Evolutionary conservation across 768 basidiomycete species (phyloP), one percentile per base, ranked within the genome.

Genomic region (Tricholoma furcatifolium): DNA sequence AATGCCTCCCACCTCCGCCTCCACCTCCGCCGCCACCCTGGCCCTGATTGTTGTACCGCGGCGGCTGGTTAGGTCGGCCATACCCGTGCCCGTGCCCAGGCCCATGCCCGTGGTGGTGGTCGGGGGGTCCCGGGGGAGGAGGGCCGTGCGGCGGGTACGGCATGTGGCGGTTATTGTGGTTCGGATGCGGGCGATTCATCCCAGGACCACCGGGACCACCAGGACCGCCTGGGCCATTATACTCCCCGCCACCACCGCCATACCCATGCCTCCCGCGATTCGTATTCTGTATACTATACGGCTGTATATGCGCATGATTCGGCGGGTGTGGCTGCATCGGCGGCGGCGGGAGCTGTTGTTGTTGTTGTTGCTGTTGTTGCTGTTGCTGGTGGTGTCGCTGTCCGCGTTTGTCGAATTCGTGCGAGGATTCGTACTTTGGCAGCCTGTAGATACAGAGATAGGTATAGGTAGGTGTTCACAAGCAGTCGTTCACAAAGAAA

Each of bases 381-480:
- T n/a, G n/a, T n/a, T n/a, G 61, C 17, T 48, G 61, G 36, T 55
- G 62, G 32, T 62, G 58, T 2, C 62, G 60, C 30, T 63, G 60
- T 14, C 60, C 62, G 31, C 62, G 60, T 51, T 50, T 60, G 38
- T 63, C 62, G 38, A 88, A 89, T 64, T 92, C 89, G 57, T 92
- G 89, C 1, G 89, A 92, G 1, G 89, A 80, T 67, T 92, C 89
- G 58, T 92, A 92, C 6, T 75, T 72, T 4, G 88, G 88, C 23
- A 91, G 74, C 43, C 89, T 91, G 52, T 0, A 51, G 4, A 20
- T 50, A 15, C 27, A 43, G 36, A 27, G 44, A 47, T n/a, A 46
- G 44, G 17, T 27, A 35, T 12, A 20, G n/a, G n/a, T n/a, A n/a
- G n/a, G n/a, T n/a, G 11, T 45, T 30, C 46, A n/a, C 53, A 18